These are phyloP conservation scores for Exophiala sp. DNA, from an alignment of 2,329 filamentous ascomycete species.

Conservation along the genomic window DNA sequence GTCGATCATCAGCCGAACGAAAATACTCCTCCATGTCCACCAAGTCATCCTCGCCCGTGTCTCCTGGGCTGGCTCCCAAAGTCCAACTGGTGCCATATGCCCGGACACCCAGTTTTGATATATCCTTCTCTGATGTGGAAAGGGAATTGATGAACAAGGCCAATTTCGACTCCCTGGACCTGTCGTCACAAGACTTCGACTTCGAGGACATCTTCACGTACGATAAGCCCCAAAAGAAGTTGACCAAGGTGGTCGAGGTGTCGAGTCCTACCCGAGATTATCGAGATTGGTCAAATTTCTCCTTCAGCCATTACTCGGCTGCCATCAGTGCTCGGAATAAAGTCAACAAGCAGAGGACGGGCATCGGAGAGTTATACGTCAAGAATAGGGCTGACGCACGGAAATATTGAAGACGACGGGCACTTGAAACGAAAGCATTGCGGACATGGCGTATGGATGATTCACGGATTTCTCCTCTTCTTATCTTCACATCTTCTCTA, in stretches of 20 bases:
- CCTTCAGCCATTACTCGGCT: slow-evolving; percentile 25
- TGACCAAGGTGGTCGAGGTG: slow-evolving; percentile 27
- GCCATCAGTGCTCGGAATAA: slow-evolving; percentile 20
- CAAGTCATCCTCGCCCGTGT: slow-evolving; percentile 12
- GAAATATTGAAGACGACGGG: slow-evolving; percentile 2
- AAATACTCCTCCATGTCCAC: slow-evolving; percentile 15
- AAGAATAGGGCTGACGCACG: slow-evolving; percentile 17
- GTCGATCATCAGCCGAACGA: slow-evolving; percentile 13
- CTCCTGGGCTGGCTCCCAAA: slow-evolving; percentile 13
- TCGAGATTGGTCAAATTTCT: slow-evolving; percentile 28
- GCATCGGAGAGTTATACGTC: slow-evolving; percentile 22
- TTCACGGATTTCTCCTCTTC: too few species aligned
- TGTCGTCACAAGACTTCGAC: slow-evolving; percentile 29
- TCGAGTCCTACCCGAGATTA: slow-evolving; percentile 22
- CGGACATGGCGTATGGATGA: too few species aligned
- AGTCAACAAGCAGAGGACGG: slow-evolving; percentile 18
- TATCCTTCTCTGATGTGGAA: slow-evolving; percentile 24
- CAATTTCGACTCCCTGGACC: slow-evolving; percentile 26
- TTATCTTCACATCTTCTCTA: too few species aligned
- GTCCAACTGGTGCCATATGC: slow-evolving; percentile 28
- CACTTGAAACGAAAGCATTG: background rate
- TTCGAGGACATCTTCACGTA: slow-evolving; percentile 31
- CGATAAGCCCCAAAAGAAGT: slow-evolving; percentile 27
- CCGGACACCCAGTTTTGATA: slow-evolving; percentile 25
- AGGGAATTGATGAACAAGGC: slow-evolving; percentile 22